A percentile compares a stretch with the other conserved stretches of the same genome.
phyloP scores from a whole-genome alignment of 2,329 filamentous ascomycete species.

The Aspergillus costaricaensis region DNA sequence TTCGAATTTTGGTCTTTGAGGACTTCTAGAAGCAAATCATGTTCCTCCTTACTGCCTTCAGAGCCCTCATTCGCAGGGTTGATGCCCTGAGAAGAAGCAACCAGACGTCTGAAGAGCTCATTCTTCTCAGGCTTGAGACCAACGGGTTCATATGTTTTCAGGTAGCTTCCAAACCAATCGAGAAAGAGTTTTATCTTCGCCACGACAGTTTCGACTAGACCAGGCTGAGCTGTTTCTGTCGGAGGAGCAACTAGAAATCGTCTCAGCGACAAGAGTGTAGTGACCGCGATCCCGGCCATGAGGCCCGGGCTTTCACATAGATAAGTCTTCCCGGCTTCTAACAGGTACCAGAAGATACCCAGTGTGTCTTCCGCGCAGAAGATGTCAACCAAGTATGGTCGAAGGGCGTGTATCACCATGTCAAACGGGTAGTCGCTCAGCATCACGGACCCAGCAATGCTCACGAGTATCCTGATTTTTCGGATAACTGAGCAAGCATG shows the following conservation, averaged over 20 bases:
- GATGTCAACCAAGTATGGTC: conserved; percentile 75
- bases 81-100: conserved; percentile 68
- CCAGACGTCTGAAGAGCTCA: conserved; percentile 66
- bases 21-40: conserved; percentile 75
- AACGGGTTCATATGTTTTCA: conserved; percentile 63
- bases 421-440: conserved; percentile 80
- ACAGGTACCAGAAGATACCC: conserved; percentile 81
- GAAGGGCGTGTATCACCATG: conserved; percentile 81
- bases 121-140: conserved; percentile 52
- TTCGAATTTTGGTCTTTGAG: conserved; percentile 69
- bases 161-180: conserved; percentile 71
- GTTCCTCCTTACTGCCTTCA: conserved; percentile 75
- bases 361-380: conserved; percentile 90
- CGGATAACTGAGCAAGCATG: conserved; percentile 84
- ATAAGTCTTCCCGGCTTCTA: conserved; percentile 67
- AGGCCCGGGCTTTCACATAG: conserved; percentile 71
- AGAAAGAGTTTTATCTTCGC: conserved; percentile 75
- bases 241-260: conserved; percentile 74
- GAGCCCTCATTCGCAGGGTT: conserved; percentile 69
- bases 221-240: conserved; percentile 80
- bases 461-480: conserved; percentile 79
- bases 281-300: conserved; percentile 75
- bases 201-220: conserved; percentile 75
- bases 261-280: conserved; percentile 75
- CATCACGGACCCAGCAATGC: conserved; percentile 72